phyloP scores from a whole-genome alignment of 169 alveolate species.

The Theileria luwenshuni region DNA sequence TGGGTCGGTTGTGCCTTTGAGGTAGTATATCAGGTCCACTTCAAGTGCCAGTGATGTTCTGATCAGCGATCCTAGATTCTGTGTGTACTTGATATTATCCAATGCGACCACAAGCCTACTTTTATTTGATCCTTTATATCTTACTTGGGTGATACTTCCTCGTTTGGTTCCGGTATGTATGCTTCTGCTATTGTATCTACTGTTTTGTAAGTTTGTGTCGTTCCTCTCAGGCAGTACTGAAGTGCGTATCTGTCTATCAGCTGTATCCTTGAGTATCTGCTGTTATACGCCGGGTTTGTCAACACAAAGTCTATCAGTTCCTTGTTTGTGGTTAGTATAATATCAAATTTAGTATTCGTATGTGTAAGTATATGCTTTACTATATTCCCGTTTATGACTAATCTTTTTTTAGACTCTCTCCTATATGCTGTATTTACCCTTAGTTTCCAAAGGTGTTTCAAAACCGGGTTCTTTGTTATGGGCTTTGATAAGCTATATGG shows the following conservation, averaged over 20 bases:
- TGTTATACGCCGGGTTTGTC: not conserved
- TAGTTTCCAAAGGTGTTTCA: conserved; percentile 60
- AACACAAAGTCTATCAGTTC: conserved; percentile 31
- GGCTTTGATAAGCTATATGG: conserved; percentile 40
- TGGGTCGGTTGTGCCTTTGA: conserved; percentile 75
- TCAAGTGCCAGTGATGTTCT: conserved; percentile 70
- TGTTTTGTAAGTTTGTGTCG: conserved; percentile 21
- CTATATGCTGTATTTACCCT: conserved; percentile 51
- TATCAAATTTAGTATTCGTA: conserved; percentile 29
- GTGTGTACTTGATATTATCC: conserved; percentile 74
- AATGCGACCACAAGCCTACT: conserved; percentile 68
- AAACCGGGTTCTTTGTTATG: conserved; percentile 46
- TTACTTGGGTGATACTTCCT: conserved; percentile 33
- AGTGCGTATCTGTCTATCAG: conserved; percentile 33
- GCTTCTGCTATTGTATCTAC: conserved; percentile 60
- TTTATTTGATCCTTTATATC: not conserved
- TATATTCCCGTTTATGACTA: conserved; percentile 31
- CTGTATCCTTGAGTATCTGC: conserved; percentile 40
- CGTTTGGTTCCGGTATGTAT: conserved; percentile 24
- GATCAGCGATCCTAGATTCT: conserved; percentile 72
- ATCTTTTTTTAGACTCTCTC: conserved; percentile 20
- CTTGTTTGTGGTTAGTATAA: conserved; percentile 34
- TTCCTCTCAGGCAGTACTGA: conserved; percentile 51
- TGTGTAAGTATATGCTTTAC: conserved; percentile 48
- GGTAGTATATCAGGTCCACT: conserved; percentile 68